Conservation (phyloP, 257 asterid genomes). For the Vinca minor region DNA sequence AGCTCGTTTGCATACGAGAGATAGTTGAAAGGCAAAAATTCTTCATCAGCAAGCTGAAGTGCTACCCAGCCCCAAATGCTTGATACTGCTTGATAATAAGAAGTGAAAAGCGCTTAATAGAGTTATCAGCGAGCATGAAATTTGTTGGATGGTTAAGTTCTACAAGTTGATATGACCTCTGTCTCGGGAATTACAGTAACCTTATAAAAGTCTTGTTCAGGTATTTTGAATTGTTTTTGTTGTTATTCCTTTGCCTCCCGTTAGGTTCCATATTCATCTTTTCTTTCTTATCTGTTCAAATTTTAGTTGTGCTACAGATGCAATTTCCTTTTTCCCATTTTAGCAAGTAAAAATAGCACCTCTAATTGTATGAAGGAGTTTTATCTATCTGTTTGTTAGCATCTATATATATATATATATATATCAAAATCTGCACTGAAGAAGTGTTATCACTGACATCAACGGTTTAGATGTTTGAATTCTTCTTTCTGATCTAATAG, state of each 20-base stretch:
- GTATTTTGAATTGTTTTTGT: neutral
- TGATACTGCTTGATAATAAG: conserved; percentile 44
- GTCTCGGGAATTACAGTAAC: neutral
- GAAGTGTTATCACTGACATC: neutral
- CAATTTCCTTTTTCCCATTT: neutral
- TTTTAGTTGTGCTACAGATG: neutral
- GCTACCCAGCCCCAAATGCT: conserved; percentile 79
- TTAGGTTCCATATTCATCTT: neutral
- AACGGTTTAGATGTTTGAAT: neutral
- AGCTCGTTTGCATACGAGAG: conserved; percentile 59
- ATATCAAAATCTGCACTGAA: neutral
- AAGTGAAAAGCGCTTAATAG: neutral
- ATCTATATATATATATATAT: too few relatives aligned
- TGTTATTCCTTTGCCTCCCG: neutral
- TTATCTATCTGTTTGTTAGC: neutral
- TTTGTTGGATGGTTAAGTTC: neutral
- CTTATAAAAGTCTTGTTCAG: neutral
- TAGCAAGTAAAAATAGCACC: neutral
- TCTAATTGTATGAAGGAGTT: conserved; percentile 1
- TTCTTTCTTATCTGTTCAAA: neutral
- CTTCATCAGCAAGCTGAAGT: conserved; percentile 69
- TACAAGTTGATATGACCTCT: neutral
- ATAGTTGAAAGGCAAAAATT: conserved; percentile 68
- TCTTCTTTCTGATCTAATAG: neutral
- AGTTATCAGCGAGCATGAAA: neutral